Base-by-base conservation (phyloP, 306 rosid genomes). In the Lithocarpus polystachyus region DNA sequence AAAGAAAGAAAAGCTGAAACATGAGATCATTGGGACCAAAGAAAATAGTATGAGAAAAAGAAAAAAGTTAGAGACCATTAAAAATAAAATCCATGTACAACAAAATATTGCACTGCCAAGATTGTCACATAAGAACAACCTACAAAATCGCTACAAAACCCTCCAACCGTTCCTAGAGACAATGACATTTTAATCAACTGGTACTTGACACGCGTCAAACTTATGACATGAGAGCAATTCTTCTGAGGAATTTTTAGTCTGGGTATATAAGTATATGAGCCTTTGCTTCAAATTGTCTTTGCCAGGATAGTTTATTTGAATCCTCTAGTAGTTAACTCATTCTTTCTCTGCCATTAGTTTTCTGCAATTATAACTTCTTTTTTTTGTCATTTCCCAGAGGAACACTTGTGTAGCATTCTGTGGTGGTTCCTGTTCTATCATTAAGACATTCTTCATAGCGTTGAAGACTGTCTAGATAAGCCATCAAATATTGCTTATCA, bases 141-240 rank as follows among this genome's bases (percentile, higher is more conserved):
- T 72, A 59, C 69, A 80, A 78, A 72, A 71, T 9, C 83, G 67
- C 82, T 84, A 59, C 35, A 69, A 72, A 84, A 73, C 73, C 60
- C 6, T 84, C 82, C 80, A 68, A 80, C 79, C 12, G 62, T 75
- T 61, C 67, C 40, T 71, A 43, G 35, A 73, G 59, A 70, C 83
- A 70, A 43, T 28, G 12, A 70, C 45, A 71, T 68, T 59, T 55
- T 18, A 73, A 77, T 75, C 83, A 71, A 81, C 89, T 71, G 81
- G 19, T 48, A 67, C 12, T 19, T n/a, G 67, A 81, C 93, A 87
- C 88, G 90, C 87, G 86, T 86, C 83, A 62, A 54, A 54, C 35
- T 76, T 52, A 40, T 68, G 78, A 40, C 67, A 82, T 33, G 56
- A 57, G 76, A 78, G 17, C 70, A 61, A 55, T 80, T 78, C 77